These are phyloP conservation scores for Komagataella phaffii DNA, from an alignment of 805 yeast species.

Conservation along the genomic window DNA sequence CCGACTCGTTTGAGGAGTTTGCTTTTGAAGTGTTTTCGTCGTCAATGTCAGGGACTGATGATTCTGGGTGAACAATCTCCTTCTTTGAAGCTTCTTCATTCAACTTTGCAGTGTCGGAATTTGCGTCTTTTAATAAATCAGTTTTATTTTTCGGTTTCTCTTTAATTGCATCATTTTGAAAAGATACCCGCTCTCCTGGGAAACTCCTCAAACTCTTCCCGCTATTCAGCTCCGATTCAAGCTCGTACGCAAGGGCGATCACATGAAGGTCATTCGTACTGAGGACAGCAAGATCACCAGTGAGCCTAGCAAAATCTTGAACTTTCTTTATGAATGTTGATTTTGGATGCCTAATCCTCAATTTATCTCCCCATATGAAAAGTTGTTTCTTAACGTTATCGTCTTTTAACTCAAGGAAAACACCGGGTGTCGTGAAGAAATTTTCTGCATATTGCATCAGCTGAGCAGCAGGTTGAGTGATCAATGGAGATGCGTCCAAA, in stretches of 20 bases:
- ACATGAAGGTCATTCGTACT: slow-evolving; percentile 88
- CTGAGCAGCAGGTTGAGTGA: slow-evolving; percentile 69
- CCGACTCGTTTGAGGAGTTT: not conserved
- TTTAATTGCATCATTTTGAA: slow-evolving; percentile 9
- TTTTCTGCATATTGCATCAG: slow-evolving; percentile 54
- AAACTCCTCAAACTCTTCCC: slow-evolving; percentile 59
- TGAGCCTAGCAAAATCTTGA: slow-evolving; percentile 61
- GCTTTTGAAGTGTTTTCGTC: slow-evolving; percentile 1
- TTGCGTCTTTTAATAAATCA: not conserved
- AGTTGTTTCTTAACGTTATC: slow-evolving; percentile 72
- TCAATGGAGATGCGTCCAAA: slow-evolving; percentile 91
- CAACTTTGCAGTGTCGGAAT: not conserved
- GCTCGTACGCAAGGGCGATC: slow-evolving; percentile 80
- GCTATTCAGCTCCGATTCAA: slow-evolving; percentile 56
- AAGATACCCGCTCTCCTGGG: slow-evolving; percentile 40
- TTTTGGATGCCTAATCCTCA: slow-evolving; percentile 68
- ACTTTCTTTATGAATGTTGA: slow-evolving; percentile 51
- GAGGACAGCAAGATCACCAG: slow-evolving; percentile 86
- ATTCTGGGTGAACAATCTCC: not conserved
- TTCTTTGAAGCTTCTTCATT: not conserved
- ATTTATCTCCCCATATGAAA: slow-evolving; percentile 62
- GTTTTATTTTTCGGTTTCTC: slow-evolving; percentile 6
- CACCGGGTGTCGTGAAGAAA: slow-evolving; percentile 91
- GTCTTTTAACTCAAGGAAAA: slow-evolving; percentile 74
- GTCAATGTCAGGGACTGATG: slow-evolving; percentile 1